phyloP scores from a whole-genome alignment of 805 yeast species.

The Nakazawaea wickerhamii region DNA sequence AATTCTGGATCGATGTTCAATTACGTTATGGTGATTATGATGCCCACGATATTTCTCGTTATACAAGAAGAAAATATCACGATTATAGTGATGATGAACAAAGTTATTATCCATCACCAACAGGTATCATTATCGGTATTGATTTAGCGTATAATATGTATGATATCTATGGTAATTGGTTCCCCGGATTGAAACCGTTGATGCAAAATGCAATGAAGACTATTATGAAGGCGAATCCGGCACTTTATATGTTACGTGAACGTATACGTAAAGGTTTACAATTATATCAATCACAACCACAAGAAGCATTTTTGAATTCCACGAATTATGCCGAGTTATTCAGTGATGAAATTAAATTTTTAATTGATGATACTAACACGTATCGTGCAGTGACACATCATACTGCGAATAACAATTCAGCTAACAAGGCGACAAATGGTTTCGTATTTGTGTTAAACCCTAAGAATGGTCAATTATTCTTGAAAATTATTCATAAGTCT shows the following conservation, averaged over 20 bases:
- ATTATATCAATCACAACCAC: conserved; percentile 88
- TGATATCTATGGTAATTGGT: conserved; percentile 97
- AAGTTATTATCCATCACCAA: conserved; percentile 85
- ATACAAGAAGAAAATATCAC: conserved; percentile 85
- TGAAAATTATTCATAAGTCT: conserved; percentile 87
- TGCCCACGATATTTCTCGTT: conserved; percentile 92
- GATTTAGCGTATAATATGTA: conserved; percentile 95
- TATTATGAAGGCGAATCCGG: conserved; percentile 93
- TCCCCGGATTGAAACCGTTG: conserved; percentile 87
- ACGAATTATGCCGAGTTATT: conserved; percentile 87
- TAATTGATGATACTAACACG: conserved; percentile 91
- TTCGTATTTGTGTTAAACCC: conserved; percentile 89
- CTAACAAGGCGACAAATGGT: conserved; percentile 92
- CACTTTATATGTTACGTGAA: conserved; percentile 84
- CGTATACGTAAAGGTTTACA: conserved; percentile 92
- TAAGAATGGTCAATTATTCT: conserved; percentile 80
- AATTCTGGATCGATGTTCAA: conserved; percentile 94
- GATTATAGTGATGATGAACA: conserved; percentile 89
- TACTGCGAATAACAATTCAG: conserved; percentile 87
- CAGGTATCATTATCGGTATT: conserved; percentile 85
- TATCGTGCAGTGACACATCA: conserved; percentile 88
- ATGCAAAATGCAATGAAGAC: conserved; percentile 90
- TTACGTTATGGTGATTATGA: conserved; percentile 95
- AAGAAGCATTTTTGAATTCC: conserved; percentile 84
- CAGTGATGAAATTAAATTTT: conserved; percentile 74